Base-by-base conservation (phyloP, 305 asterid species). In the Fraxinus sp. region DNA sequence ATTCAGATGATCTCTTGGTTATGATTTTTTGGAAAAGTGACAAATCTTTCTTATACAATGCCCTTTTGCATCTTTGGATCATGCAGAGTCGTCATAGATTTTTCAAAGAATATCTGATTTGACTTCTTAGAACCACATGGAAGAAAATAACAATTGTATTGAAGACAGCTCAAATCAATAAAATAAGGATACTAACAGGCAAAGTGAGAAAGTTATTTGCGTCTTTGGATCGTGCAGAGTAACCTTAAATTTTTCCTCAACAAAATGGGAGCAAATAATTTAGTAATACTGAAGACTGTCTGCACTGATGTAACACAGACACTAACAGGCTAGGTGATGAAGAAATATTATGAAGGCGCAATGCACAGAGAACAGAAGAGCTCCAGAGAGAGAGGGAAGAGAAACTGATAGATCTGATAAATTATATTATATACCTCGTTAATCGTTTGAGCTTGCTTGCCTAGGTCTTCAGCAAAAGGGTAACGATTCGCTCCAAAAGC, bases 401-500 rank as follows among this genome's bases (percentile, higher is more conserved):
- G 77, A 1, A 74, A 77, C 14, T 16, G 70, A 55, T 2, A 62
- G 78, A 71, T 41, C 13, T 36, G n/a, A 76, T 41, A 52, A 46
- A 74, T 2, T 55, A 26, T 5, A 76, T 85, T 33, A 82, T 77
- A 72, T 89, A 97, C 99, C 97, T 97, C 98, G 0, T 88, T 83
- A 79, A 95, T 89, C 92, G 89, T 83, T 85, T 95, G 98, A 78
- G 93, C 89, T 83, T 93, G 98, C 82, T 95, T 94, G 90, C 88
- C 83, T 77, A 89, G 83, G 81, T 95, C 98, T 90, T 97, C 99
- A 16, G 85, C 78, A 84, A 92, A 91, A 64, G 97, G 82, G 82
- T 97, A 97, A 39, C 98, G 95, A 87, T 95, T 97, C 79, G 98
- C 99, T 84, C 99, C 98, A 92, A 97, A 95, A 83, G 99, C 98